Conservation (phyloP, 805 yeast genomes). For the Hemisphaericaspora nanyangensis region DNA sequence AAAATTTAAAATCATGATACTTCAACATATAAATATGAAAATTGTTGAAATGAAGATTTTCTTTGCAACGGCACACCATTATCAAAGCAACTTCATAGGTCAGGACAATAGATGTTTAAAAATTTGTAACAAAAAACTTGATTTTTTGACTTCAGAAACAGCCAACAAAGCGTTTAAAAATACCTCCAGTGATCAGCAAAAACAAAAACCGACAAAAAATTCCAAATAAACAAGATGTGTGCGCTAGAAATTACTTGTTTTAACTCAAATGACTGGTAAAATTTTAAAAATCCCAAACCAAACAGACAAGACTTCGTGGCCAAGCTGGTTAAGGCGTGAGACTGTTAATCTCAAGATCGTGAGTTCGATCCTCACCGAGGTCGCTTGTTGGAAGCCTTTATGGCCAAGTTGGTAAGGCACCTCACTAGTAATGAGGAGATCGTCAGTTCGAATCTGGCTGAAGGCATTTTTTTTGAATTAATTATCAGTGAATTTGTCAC, state of each 20-base stretch:
- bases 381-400: slow-evolving; percentile 14
- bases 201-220: not conserved
- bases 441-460: slow-evolving; percentile 13
- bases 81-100: too few relatives aligned
- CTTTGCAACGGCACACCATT: too few relatives aligned
- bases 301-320: slow-evolving; percentile 6
- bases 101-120: too few relatives aligned
- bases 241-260: not conserved
- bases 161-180: too few relatives aligned
- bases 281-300: not conserved
- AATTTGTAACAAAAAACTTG: not conserved
- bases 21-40: too few relatives aligned
- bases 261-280: not conserved
- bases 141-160: too few relatives aligned
- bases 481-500: not conserved
- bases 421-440: slow-evolving; percentile 13
- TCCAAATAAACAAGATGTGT: too few relatives aligned
- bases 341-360: slow-evolving; percentile 7
- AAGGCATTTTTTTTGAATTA: slow-evolving; percentile 6
- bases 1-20: too few relatives aligned
- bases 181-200: not conserved
- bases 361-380: slow-evolving; percentile 6
- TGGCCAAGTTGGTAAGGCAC: slow-evolving; percentile 14
- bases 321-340: slow-evolving; percentile 8
- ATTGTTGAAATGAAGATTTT: too few relatives aligned